Evolutionary conservation across 352 stramenopile species (phyloP), one percentile per base, ranked within the genome.

Genomic region (Thalassiosira pacifica): DNA sequence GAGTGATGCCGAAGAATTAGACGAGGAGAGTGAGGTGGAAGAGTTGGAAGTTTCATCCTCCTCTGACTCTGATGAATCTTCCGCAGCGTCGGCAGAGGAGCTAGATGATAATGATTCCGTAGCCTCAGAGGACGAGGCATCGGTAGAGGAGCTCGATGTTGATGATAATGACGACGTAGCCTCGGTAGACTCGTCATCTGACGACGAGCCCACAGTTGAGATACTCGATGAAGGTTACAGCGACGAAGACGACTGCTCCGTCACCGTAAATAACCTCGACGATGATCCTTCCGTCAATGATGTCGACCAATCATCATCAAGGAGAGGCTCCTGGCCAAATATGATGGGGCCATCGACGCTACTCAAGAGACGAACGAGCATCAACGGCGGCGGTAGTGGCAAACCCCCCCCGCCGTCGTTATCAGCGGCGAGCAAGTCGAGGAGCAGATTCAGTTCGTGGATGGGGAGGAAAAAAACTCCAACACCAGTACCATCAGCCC

Each of bases 381-480:
- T 24, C 9, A 24, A n/a, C 48, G 22, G 48, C 48, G 22, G 11
- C 18, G 32, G 3, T 42, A 0, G 60, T 45, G 2, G 22, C 29
- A 34, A 52, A 69, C 4, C 60, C 29, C 19, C 1, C 31, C 11
- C 60, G n/a, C n/a, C n/a, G n/a, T n/a, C n/a, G n/a, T n/a, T n/a
- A n/a, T 69, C 16, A 24, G 16, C 60, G 29, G 29, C n/a, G 8
- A 69, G 48, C 24, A n/a, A n/a, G 29, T 16, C 60, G 40, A 45
- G 8, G 8, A 71, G 34, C 27, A 71, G 63, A 71, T 71, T 71
- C 63, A 71, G 52, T 16, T 18, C 19, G 34, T 73, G 65, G 65
- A 73, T 73, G 65, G 40, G 65, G 42, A 60, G 65, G 26, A 73
- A 53, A 22, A 73, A 73, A 16, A 9, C 18, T 22, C 22, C 63